Base-by-base conservation (phyloP, 805 yeast genomes). In the Teunomyces gatunensis region DNA sequence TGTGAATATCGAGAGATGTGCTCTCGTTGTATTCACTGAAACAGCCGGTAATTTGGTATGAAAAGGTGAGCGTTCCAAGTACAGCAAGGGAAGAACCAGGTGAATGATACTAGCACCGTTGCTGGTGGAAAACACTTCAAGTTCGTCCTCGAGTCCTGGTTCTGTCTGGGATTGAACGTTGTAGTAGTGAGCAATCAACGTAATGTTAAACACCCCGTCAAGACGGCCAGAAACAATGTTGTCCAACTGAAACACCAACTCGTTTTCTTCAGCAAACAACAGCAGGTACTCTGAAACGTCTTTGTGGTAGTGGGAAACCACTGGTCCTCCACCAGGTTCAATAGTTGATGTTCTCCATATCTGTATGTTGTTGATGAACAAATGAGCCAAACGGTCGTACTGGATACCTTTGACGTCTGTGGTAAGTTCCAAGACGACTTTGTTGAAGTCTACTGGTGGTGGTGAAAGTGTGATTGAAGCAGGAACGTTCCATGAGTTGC, bases 331-430 rank as follows among this genome's bases (percentile, higher is more conserved):
- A 40, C 71, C 68, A 3, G 96, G 96, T 64, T 56, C 84, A 65
- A 47, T 82, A 2, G 96, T 89, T 2, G 92, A 84, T 0, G 89
- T 83, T n/a, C 96, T 78, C 96, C 96, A 89, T 34, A 89, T 68
- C 52, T 87, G 87, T 12, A 76, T 71, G 28, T 83, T 87, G 48
- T 75, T 74, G 28, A 86, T 63, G 55, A 77, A 84, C 40, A 87
- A 69, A 60, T 84, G 85, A 13, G 83, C 83, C 53, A 84, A 65
- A 49, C 89, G 67, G 57, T 84, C 89, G 54, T 79, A 83, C 59
- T 84, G 89, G 11, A 79, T 75, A 6, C 87, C 87, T 34, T 64
- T 68, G 5, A 79, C 81, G 11, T 75, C 60, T 7, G 83, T 80
- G 45, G 78, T 71, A 44, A 84, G 63, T 4, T 78, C 73, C 42